These are phyloP conservation scores for Blepharisma stoltei DNA, from an alignment of 73 alveolate genomes.

Conservation along the genomic window DNA sequence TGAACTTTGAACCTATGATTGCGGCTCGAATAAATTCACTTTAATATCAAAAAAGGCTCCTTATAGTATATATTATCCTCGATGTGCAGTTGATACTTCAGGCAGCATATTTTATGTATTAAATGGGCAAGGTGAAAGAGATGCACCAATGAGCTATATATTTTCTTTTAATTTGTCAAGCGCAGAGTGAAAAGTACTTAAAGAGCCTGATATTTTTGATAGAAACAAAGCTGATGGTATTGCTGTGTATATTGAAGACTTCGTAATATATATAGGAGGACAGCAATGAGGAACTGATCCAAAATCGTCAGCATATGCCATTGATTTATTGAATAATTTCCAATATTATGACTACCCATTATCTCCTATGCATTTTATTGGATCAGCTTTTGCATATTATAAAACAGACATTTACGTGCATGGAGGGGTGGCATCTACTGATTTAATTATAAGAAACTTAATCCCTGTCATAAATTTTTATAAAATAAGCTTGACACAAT, in stretches of 20 bases:
- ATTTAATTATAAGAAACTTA: not conserved
- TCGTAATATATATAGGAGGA: not conserved
- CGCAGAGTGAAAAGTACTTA: not conserved
- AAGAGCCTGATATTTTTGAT: not conserved
- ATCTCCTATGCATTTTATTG: not conserved
- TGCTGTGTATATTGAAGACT: not conserved
- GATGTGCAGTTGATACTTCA: not conserved
- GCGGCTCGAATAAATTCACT: not conserved
- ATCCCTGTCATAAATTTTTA: not conserved
- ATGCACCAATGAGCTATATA: not conserved
- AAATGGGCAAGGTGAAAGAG: not conserved
- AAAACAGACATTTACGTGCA: not conserved
- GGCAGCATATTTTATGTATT: not conserved
- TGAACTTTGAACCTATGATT: not conserved
- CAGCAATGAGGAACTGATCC: not conserved
- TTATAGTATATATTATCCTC: too few species aligned
- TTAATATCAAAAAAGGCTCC: not conserved
- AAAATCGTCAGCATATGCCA: not conserved
- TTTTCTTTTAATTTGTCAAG: not conserved
- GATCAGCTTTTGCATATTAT: constrained; percentile 8
- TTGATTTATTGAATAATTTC: not conserved
- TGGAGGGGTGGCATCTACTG: constrained; percentile 1
- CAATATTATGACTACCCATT: not conserved
- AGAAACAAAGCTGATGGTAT: not conserved
- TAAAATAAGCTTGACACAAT: not conserved